Conservation (phyloP, 2,329 filamentous ascomycete genomes). For the Aspergillus sp. region DNA sequence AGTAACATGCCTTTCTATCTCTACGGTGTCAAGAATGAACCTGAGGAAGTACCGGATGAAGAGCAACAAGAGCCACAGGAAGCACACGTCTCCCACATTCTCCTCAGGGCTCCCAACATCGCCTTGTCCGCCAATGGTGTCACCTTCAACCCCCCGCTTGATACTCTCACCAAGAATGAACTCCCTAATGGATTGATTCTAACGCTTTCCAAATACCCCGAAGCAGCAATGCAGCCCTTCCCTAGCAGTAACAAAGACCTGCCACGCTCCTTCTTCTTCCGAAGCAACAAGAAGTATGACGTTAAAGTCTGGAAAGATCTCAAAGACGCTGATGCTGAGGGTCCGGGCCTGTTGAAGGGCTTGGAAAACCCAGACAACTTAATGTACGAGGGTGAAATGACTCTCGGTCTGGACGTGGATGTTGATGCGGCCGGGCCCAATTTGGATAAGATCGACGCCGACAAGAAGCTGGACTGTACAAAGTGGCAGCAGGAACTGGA, state of each 20-base stretch:
- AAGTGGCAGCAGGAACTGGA: neutral
- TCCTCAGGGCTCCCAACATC: slow-evolving; percentile 40
- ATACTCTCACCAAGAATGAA: too few relatives aligned
- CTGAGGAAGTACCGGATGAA: too few relatives aligned
- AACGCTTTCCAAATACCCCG: slow-evolving; percentile 26
- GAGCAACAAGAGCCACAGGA: slow-evolving; percentile 12
- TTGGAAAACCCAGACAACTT: neutral
- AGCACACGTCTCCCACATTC: slow-evolving; percentile 41
- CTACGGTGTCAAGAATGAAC: slow-evolving; percentile 27
- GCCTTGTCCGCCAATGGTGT: slow-evolving; percentile 22
- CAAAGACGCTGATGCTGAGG: slow-evolving; percentile 1
- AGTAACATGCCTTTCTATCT: slow-evolving; percentile 42
- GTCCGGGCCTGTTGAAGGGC: neutral
- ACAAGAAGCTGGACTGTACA: neutral
- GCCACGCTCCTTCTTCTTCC: slow-evolving; percentile 29
- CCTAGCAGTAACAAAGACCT: slow-evolving; percentile 14
- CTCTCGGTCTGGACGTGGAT: slow-evolving; percentile 1
- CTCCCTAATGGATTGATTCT: slow-evolving; percentile 20
- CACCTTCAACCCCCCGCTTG: too few relatives aligned
- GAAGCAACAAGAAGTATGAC: slow-evolving; percentile 18
- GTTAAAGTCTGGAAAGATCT: slow-evolving; percentile 27
- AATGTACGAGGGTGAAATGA: slow-evolving; percentile 2
- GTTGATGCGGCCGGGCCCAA: slow-evolving; percentile 4
- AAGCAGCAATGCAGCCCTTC: slow-evolving; percentile 38
- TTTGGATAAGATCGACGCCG: slow-evolving; percentile 1